Evolutionary conservation across 768 basidiomycete genomes (phyloP).

Genomic region (Pleurotus platypus): DNA sequence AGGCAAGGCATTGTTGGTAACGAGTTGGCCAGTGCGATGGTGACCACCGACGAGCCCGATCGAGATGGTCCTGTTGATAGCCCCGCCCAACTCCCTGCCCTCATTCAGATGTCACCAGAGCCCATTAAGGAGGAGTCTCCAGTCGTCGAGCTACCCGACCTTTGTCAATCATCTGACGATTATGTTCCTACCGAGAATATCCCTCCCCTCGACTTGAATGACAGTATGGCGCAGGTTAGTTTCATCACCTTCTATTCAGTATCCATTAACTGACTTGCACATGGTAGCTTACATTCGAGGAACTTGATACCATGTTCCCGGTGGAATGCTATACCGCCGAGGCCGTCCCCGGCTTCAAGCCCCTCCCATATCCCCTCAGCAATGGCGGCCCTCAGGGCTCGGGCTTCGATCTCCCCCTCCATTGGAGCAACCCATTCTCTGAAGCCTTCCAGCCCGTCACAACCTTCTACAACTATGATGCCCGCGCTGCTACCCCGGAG

Average conservation of each 20-base stretch:
- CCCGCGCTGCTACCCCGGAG: not conserved
- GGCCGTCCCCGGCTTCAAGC: not conserved
- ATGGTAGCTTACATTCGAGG: not conserved
- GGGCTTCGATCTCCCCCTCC: not conserved
- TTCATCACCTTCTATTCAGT: not conserved
- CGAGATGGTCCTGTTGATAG: conserved; percentile 4
- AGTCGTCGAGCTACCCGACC: not conserved
- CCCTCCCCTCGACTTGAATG: not conserved
- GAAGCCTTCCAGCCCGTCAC: not conserved
- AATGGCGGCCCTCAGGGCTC: not conserved
- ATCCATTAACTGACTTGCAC: not conserved
- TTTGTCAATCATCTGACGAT: not conserved
- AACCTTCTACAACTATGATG: not conserved
- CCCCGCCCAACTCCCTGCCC: not conserved
- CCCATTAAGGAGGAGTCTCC: conserved; percentile 3
- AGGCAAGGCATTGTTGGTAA: conserved; percentile 46
- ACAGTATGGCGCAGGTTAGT: not conserved
- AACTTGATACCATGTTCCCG: not conserved
- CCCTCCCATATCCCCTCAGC: not conserved
- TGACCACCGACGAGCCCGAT: conserved; percentile 19
- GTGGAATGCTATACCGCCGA: not conserved
- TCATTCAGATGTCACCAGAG: conserved; percentile 4
- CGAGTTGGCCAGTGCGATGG: conserved; percentile 44
- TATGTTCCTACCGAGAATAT: not conserved
- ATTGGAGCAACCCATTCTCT: not conserved